Evolutionary conservation across 768 basidiomycete species (phyloP), one percentile per base, ranked within the genome.

Genomic region (Xerocomellus amylosporus): DNA sequence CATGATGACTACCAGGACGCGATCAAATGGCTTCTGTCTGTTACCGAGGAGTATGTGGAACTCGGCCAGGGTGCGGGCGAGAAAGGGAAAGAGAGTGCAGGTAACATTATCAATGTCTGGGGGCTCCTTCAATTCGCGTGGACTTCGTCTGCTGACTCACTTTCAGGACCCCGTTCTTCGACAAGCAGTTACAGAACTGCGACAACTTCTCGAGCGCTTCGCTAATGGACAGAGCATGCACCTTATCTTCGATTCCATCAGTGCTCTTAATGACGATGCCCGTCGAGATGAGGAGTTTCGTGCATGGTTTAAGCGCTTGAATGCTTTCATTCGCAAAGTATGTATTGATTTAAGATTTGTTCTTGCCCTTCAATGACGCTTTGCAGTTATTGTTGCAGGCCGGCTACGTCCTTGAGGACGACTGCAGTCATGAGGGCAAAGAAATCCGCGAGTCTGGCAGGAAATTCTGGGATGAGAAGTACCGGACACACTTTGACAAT

Each of bases 1-100:
- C 93, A 96, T 72, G 79, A 86, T 49, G 88, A 96, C 67, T 98
- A 97, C 71, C 90, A 93, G 62, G 84, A 85, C 54, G 82, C 85
- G 8, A 76, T 93, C 44, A 74, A 74, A n/a, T 92, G 90, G 90
- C 74, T 92, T 6, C 73, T 93, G 31, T 71, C 74, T 24, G 77
- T 78, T 52, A 59, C 88, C 13, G 81, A 84, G 58, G 79, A 86
- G 54, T 93, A 90, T 59, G 80, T 77, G 8, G 62, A 62, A 1
- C 80, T 86, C 54, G 83, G 81, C 37, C 69, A 76, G 55, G 67
- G 68, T 52, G 71, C 75, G 37, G 64, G 71, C 2, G 55, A 62
- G 20, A 71, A 74, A 30, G 72, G 64, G 17, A 70, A 73, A 49
- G 71, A 74, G 46, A 57, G 55, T 3, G 58, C 37, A 5, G 44